Percentiles rank a stretch among this genome's conserved stretches.
phyloP scores from a whole-genome alignment of 371 early-diverging fungal genomes.

The Lichtheimia hyalospora region DNA sequence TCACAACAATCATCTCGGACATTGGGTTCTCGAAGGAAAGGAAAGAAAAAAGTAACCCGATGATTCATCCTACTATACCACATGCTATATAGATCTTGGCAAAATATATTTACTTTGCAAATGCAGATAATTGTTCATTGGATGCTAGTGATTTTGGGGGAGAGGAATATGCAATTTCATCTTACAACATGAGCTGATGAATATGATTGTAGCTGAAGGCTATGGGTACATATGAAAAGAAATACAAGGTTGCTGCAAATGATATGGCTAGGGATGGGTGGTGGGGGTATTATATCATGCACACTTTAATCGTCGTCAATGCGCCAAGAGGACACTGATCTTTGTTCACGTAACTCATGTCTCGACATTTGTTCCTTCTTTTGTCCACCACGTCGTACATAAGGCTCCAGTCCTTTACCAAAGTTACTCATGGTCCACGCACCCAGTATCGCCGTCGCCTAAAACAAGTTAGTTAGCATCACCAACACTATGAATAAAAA shows the following conservation, averaged over 20 bases:
- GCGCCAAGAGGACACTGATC: slow-evolving; percentile 27
- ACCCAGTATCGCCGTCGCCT: slow-evolving; percentile 27
- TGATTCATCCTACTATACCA: not conserved
- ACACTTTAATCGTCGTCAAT: slow-evolving; percentile 41
- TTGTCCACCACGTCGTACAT: slow-evolving; percentile 40
- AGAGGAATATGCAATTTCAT: slow-evolving; percentile 1
- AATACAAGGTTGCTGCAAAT: not conserved
- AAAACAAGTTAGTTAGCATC: slow-evolving; percentile 29
- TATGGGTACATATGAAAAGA: slow-evolving; percentile 5
- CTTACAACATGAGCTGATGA: not conserved
- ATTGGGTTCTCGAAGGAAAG: not conserved
- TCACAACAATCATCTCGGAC: not conserved
- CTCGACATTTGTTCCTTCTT: slow-evolving; percentile 23
- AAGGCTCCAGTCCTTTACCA: slow-evolving; percentile 41
- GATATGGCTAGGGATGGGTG: not conserved
- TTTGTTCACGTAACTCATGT: slow-evolving; percentile 21
- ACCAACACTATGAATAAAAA: slow-evolving; percentile 17
- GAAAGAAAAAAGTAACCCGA: not conserved
- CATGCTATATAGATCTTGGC: not conserved
- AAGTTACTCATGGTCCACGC: slow-evolving; percentile 36
- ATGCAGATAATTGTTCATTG: not conserved
- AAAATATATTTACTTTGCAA: not conserved
- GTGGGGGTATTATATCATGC: not conserved
- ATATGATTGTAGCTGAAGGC: not conserved
- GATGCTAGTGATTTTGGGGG: not conserved